These are phyloP conservation scores for Neonothopanus nambi DNA, from an alignment of 1,284 basidiomycete genomes.

Conservation along the genomic window DNA sequence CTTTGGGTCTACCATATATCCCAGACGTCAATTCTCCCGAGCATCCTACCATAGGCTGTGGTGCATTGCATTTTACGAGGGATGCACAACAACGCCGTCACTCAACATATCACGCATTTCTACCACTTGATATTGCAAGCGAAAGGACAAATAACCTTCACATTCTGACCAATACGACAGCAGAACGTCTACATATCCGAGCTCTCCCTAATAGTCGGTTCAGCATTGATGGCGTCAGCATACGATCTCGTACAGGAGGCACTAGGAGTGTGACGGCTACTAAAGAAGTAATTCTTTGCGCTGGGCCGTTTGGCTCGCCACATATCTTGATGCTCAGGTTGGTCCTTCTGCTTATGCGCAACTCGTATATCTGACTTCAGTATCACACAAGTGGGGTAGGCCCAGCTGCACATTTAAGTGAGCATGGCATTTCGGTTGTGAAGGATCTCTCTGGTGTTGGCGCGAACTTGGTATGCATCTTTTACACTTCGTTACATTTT, in stretches of 20 bases:
- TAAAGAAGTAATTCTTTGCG: constrained; percentile 16
- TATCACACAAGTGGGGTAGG: constrained; percentile 15
- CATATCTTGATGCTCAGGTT: constrained; percentile 20
- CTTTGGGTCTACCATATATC: constrained; percentile 4
- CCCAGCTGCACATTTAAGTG: constrained; percentile 15
- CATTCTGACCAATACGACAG: constrained; percentile 15
- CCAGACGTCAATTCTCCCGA: constrained; percentile 16
- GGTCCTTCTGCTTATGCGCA: not conserved
- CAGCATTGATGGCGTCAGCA: not conserved
- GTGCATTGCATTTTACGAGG: constrained; percentile 13
- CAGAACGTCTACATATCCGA: constrained; percentile 1
- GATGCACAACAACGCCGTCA: constrained; percentile 14
- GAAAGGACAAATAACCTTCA: not conserved
- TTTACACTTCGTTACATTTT: not conserved
- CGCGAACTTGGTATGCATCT: constrained; percentile 12
- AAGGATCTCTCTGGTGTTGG: constrained; percentile 18
- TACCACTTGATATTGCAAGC: constrained; percentile 4
- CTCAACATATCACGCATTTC: constrained; percentile 17
- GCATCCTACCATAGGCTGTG: constrained; percentile 15
- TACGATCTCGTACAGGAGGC: not conserved
- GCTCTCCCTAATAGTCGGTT: not conserved
- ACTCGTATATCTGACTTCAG: not conserved
- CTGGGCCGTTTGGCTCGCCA: constrained; percentile 18
- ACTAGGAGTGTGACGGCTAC: constrained; percentile 10
- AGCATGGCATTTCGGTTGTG: constrained; percentile 12